Conservation (phyloP, 305 asterid genomes). For the Fraxinus dipetala region DNA sequence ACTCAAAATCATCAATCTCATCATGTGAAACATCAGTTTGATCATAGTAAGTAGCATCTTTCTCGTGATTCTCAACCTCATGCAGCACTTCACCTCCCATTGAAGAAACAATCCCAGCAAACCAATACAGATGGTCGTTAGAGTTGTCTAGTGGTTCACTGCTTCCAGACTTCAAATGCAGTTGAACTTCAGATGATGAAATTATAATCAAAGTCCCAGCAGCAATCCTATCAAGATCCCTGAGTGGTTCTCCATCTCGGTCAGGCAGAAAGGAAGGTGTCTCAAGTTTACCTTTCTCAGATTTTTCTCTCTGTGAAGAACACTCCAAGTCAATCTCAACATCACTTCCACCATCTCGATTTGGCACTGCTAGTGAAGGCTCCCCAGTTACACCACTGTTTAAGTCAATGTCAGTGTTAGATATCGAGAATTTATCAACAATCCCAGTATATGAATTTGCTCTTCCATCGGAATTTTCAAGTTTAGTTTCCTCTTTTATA, state of each 20-base stretch:
- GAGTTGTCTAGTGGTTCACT: constrained; percentile 20
- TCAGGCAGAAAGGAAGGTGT: constrained; percentile 22
- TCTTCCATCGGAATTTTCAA: constrained; percentile 2
- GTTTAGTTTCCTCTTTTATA: constrained; percentile 15
- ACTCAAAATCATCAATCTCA: constrained; percentile 5
- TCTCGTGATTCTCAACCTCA: constrained; percentile 16
- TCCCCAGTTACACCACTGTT: constrained; percentile 17
- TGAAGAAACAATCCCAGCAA: constrained; percentile 50
- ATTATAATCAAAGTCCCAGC: constrained; percentile 52
- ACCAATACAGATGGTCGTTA: constrained; percentile 38
- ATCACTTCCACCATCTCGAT: constrained; percentile 5
- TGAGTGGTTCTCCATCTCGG: constrained; percentile 18
- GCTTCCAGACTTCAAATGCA: constrained; percentile 15
- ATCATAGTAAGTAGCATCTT: constrained; percentile 24
- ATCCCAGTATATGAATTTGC: neutral
- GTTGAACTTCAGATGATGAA: constrained; percentile 27
- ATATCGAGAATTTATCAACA: constrained; percentile 15
- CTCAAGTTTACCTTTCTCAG: constrained; percentile 35
- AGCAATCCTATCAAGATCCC: constrained; percentile 40
- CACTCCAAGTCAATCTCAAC: constrained; percentile 38
- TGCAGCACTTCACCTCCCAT: constrained; percentile 29
- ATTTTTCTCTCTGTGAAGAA: constrained; percentile 51
- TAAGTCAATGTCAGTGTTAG: constrained; percentile 33
- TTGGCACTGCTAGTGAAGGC: constrained; percentile 21
- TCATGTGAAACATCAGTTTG: constrained; percentile 8